Evolutionary conservation across 2,329 filamentous ascomycete species (phyloP).

Genomic region (Aspergillus eucalypticola): DNA sequence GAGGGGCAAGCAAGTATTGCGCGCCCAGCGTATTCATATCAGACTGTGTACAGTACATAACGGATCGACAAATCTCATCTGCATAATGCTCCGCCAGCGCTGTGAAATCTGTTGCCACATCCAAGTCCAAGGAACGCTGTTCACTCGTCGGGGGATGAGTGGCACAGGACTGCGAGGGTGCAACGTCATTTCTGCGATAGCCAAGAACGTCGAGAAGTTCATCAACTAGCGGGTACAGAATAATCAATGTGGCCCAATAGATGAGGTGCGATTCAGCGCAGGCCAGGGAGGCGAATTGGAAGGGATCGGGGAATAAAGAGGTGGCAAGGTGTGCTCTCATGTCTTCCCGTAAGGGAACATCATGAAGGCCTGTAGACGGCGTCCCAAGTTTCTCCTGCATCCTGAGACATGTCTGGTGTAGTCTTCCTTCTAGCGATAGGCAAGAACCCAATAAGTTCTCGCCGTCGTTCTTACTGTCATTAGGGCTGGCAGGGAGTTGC

Average conservation of each 20-base stretch:
- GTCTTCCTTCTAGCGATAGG: constrained; percentile 14
- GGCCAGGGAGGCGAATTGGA: constrained; percentile 18
- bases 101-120: constrained; percentile 11
- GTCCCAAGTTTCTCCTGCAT: constrained; percentile 21
- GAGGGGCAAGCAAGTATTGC: constrained; percentile 20
- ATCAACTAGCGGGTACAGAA: constrained; percentile 25
- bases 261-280: constrained; percentile 22
- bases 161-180: constrained; percentile 2
- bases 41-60: constrained; percentile 21
- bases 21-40: constrained; percentile 23
- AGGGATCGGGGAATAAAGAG: constrained; percentile 13
- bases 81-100: constrained; percentile 22
- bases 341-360: constrained; percentile 9
- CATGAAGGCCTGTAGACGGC: constrained; percentile 8
- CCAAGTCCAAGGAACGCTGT: not conserved
- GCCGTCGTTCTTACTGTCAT: constrained; percentile 1
- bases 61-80: constrained; percentile 22
- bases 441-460: constrained; percentile 15
- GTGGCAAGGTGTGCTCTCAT: constrained; percentile 16
- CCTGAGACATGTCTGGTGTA: constrained; percentile 13
- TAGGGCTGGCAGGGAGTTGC: not conserved
- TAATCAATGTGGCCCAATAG: constrained; percentile 19
- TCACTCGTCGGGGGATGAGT: not conserved
- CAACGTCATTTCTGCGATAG: not conserved
- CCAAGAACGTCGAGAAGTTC: constrained; percentile 17